These are phyloP conservation scores for Puccinia triticina DNA, from an alignment of 1,284 basidiomycete genomes.

Conservation along the genomic window DNA sequence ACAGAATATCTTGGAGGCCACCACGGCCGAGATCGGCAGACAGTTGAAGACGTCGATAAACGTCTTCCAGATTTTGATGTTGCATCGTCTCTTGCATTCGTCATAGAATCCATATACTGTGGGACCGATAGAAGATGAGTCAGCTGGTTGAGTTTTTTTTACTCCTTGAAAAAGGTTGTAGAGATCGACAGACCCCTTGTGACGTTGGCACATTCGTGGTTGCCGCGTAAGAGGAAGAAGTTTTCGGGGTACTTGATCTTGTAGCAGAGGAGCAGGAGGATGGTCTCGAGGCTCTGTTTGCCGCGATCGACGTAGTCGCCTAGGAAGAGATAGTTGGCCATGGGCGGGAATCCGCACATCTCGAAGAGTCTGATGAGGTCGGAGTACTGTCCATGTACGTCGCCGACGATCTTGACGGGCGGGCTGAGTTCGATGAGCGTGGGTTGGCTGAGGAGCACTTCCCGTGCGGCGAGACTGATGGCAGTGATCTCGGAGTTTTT, in stretches of 20 bases:
- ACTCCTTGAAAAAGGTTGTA: too few species aligned
- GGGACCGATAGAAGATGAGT: neutral
- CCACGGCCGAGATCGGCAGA: slow-evolving; percentile 95
- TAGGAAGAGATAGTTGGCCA: slow-evolving; percentile 96
- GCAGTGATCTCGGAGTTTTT: slow-evolving; percentile 96
- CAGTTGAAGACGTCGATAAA: slow-evolving; percentile 99
- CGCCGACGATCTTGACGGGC: slow-evolving; percentile 98
- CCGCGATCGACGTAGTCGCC: slow-evolving; percentile 99
- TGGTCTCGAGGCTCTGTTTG: slow-evolving; percentile 97
- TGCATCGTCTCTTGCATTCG: slow-evolving; percentile 98
- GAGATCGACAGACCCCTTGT: slow-evolving; percentile 73
- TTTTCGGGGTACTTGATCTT: slow-evolving; percentile 99
- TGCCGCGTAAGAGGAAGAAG: slow-evolving; percentile 96
- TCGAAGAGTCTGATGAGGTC: slow-evolving; percentile 98
- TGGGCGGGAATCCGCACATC: slow-evolving; percentile 98
- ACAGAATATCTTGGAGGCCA: slow-evolving; percentile 99
- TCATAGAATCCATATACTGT: slow-evolving; percentile 99
- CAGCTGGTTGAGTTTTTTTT: neutral
- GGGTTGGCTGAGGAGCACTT: slow-evolving; percentile 94
- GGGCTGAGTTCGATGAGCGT: slow-evolving; percentile 96
- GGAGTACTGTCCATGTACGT: slow-evolving; percentile 98
- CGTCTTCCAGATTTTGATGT: slow-evolving; percentile 99
- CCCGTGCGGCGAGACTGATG: slow-evolving; percentile 93
- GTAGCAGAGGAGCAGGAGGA: slow-evolving; percentile 93
- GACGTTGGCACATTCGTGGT: slow-evolving; percentile 99